Conservation (phyloP, 345 rosid genomes). For the Clarkia xantiana region DNA sequence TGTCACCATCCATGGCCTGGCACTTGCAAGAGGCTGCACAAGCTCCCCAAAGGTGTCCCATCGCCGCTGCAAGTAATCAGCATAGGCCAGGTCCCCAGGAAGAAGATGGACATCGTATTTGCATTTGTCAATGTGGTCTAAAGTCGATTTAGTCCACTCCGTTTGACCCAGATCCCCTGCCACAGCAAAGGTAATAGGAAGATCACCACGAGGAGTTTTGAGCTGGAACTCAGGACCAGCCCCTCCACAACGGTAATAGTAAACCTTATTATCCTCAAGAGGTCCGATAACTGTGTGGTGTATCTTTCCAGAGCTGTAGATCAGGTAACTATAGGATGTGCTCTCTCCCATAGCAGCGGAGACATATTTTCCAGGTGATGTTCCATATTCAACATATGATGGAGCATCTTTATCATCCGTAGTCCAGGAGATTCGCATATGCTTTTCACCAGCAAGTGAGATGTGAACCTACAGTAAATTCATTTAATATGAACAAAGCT, state of each 20-base stretch:
- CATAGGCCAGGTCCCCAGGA: slow-evolving; percentile 95
- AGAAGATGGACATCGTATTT: slow-evolving; percentile 66
- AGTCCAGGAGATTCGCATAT: slow-evolving; percentile 72
- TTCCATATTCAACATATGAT: slow-evolving; percentile 70
- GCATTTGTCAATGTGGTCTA: slow-evolving; percentile 68
- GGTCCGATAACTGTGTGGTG: slow-evolving; percentile 85
- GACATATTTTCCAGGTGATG: slow-evolving; percentile 46
- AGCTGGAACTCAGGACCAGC: slow-evolving; percentile 76
- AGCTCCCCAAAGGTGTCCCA: slow-evolving; percentile 93
- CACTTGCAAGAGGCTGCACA: slow-evolving; percentile 86
- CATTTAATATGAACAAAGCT: not conserved
- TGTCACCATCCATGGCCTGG: slow-evolving; percentile 98
- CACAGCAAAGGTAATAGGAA: slow-evolving; percentile 78
- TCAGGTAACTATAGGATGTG: slow-evolving; percentile 55
- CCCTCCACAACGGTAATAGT: slow-evolving; percentile 74
- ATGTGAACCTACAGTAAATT: slow-evolving; percentile 35
- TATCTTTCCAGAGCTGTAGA: slow-evolving; percentile 83
- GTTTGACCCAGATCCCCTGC: slow-evolving; percentile 96
- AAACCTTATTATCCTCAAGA: slow-evolving; percentile 40
- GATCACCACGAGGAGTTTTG: slow-evolving; percentile 63
- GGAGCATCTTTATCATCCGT: slow-evolving; percentile 49
- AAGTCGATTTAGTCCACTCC: slow-evolving; percentile 89
- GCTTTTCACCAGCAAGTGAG: slow-evolving; percentile 75
- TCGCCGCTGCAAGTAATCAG: slow-evolving; percentile 64
- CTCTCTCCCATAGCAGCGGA: slow-evolving; percentile 49